Evolutionary conservation across 1,284 basidiomycete species (phyloP).

Genomic region (Tranzscheliella williamsii): DNA sequence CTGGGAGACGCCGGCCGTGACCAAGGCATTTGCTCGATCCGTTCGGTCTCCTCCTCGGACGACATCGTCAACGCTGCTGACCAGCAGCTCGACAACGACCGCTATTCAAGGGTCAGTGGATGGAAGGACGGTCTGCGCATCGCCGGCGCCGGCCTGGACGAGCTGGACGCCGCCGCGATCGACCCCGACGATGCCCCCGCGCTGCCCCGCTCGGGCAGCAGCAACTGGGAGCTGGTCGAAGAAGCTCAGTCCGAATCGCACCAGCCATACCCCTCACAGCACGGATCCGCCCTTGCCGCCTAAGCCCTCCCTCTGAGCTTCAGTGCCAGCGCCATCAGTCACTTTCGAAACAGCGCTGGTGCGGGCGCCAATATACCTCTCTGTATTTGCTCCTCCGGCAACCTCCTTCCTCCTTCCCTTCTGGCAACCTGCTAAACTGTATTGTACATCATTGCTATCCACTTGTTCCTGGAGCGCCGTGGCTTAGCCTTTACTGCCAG

Average conservation of each 20-base stretch:
- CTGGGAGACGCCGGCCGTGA: slow-evolving; percentile 22
- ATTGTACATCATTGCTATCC: no score
- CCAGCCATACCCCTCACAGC: not conserved
- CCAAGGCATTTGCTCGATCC: slow-evolving; percentile 33
- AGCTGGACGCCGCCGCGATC: slow-evolving; percentile 1
- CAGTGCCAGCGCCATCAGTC: no score
- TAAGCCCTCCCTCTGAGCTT: not conserved
- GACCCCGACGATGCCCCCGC: not conserved
- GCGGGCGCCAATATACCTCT: no score
- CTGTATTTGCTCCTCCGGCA: no score
- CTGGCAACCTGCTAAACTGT: no score
- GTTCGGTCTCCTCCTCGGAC: slow-evolving; percentile 24
- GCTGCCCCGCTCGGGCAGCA: slow-evolving; percentile 29
- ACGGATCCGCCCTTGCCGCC: slow-evolving; percentile 15
- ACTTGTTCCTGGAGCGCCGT: no score
- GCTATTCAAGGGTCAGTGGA: slow-evolving; percentile 17
- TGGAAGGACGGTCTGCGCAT: slow-evolving; percentile 42
- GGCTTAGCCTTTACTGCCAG: no score
- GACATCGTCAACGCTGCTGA: slow-evolving; percentile 14
- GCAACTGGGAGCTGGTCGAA: slow-evolving; percentile 35
- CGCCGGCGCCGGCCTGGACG: slow-evolving; percentile 20
- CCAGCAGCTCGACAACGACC: slow-evolving; percentile 3
- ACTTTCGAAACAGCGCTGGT: no score
- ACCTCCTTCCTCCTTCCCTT: no score
- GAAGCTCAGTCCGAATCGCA: slow-evolving; percentile 12